Evolutionary conservation across 1,284 basidiomycete genomes (phyloP).

Genomic region (Microbotryomycetes sp.): DNA sequence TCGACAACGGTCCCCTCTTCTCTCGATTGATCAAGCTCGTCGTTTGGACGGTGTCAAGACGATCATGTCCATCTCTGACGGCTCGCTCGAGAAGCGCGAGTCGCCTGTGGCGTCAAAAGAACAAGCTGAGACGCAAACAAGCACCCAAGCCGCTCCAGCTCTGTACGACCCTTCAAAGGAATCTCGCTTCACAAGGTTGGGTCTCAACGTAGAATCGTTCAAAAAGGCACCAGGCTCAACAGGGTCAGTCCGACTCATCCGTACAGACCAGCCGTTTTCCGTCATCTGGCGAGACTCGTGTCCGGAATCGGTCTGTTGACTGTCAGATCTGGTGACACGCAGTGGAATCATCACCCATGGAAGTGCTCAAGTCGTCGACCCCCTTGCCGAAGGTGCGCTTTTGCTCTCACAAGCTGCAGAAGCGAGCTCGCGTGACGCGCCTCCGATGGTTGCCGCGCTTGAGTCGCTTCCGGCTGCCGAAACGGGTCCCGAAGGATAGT

Average conservation of each 20-base stretch:
- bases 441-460: too few species aligned
- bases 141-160: constrained; percentile 10
- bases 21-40: too few species aligned
- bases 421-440: too few species aligned
- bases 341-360: constrained; percentile 38
- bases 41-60: too few species aligned
- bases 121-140: not conserved
- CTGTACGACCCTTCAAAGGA: constrained; percentile 44
- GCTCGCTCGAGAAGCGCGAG: not conserved
- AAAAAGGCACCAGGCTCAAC: not conserved
- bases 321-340: constrained; percentile 34
- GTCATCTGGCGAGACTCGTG: not conserved
- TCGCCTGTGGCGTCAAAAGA: not conserved
- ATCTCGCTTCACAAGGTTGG: constrained; percentile 14
- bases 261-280: too few species aligned
- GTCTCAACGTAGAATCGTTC: not conserved
- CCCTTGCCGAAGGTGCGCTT: constrained; percentile 8
- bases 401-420: too few species aligned
- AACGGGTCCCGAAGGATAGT: too few species aligned
- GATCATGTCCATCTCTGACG: not conserved
- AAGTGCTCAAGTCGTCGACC: constrained; percentile 22
- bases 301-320: not conserved
- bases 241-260: not conserved
- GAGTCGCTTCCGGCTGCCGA: too few species aligned
- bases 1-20: too few species aligned